Evolutionary conservation across 179 eudicot genomes (phyloP).

Genomic region (Actinidia chinensis): DNA sequence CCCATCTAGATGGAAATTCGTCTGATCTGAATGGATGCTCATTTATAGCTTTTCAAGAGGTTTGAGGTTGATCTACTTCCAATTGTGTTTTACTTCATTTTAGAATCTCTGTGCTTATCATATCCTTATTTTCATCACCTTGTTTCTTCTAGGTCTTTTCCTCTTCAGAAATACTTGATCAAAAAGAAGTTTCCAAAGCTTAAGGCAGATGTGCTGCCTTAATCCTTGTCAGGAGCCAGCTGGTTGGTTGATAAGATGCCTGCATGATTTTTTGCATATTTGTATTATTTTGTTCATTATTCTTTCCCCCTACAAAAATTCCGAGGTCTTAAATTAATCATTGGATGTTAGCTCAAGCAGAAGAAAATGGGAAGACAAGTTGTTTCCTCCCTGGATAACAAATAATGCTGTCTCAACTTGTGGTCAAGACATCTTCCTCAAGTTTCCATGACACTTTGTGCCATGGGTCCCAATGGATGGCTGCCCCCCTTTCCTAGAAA

Average conservation of each 20-base stretch:
- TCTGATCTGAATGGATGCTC: slow-evolving; percentile 97
- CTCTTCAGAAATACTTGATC: slow-evolving; percentile 84
- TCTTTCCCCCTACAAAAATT: neutral
- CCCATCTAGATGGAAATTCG: slow-evolving; percentile 76
- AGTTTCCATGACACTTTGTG: slow-evolving; percentile 81
- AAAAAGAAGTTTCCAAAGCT: slow-evolving; percentile 74
- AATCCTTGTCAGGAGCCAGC: slow-evolving; percentile 85
- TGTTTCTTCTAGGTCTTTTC: slow-evolving; percentile 53
- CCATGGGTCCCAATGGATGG: slow-evolving; percentile 59
- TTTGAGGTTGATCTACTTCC: slow-evolving; percentile 38
- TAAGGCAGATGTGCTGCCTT: slow-evolving; percentile 83
- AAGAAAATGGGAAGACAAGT: slow-evolving; percentile 72
- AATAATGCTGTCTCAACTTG: slow-evolving; percentile 77
- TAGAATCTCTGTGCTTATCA: neutral
- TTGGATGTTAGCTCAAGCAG: slow-evolving; percentile 49
- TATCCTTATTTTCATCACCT: slow-evolving; percentile 8
- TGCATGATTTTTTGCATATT: slow-evolving; percentile 2
- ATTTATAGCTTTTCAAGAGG: slow-evolving; percentile 96
- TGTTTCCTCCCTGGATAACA: slow-evolving; percentile 46
- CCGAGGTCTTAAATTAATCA: slow-evolving; percentile 81
- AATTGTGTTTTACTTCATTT: slow-evolving; percentile 12
- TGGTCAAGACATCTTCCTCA: slow-evolving; percentile 81
- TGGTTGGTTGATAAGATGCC: slow-evolving; percentile 51
- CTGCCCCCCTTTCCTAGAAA: slow-evolving; percentile 46
- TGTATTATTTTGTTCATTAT: neutral